These are phyloP conservation scores for Aureobasidium sp. DNA, from an alignment of 2,329 filamentous ascomycete species.

Conservation along the genomic window DNA sequence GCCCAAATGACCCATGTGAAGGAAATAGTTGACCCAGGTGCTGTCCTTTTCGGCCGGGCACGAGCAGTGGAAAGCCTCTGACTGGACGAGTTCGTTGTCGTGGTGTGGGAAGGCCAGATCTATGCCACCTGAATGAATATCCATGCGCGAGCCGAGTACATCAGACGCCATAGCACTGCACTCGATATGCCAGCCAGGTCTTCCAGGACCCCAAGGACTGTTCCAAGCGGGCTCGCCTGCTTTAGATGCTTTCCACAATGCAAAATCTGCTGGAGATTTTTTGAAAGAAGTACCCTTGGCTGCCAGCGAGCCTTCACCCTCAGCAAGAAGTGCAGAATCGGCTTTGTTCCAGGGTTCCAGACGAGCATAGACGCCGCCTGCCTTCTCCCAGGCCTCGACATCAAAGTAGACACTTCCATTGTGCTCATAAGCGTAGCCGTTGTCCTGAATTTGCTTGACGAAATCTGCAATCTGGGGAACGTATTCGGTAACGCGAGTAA, in stretches of 20 bases:
- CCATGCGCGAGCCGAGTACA: constrained; percentile 74
- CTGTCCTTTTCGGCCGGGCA: constrained; percentile 27
- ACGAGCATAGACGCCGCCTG: constrained; percentile 76
- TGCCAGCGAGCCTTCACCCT: constrained; percentile 75
- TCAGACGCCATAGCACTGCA: constrained; percentile 94
- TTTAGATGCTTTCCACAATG: constrained; percentile 88
- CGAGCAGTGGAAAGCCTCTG: constrained; percentile 67
- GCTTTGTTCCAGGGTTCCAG: constrained; percentile 78
- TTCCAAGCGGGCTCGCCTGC: constrained; percentile 86
- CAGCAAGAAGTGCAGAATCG: constrained; percentile 73
- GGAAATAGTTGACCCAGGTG: constrained; percentile 84
- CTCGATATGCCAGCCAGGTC: constrained; percentile 95
- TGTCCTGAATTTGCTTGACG: constrained; percentile 71
- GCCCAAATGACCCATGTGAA: constrained; percentile 88
- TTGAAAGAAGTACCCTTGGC: constrained; percentile 50
- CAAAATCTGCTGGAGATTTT: constrained; percentile 74
- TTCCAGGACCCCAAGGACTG: constrained; percentile 76
- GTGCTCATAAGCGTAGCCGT: constrained; percentile 69
- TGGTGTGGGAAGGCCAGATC: constrained; percentile 89
- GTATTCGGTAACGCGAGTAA: constrained; percentile 90
- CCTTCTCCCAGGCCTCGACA: constrained; percentile 74
- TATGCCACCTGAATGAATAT: constrained; percentile 88
- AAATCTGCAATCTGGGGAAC: constrained; percentile 80
- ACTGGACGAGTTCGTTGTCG: constrained; percentile 87
- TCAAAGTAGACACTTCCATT: constrained; percentile 88